phyloP scores from a whole-genome alignment of 768 basidiomycete species.

The Tylopilus plumbeoviolaceoides region DNA sequence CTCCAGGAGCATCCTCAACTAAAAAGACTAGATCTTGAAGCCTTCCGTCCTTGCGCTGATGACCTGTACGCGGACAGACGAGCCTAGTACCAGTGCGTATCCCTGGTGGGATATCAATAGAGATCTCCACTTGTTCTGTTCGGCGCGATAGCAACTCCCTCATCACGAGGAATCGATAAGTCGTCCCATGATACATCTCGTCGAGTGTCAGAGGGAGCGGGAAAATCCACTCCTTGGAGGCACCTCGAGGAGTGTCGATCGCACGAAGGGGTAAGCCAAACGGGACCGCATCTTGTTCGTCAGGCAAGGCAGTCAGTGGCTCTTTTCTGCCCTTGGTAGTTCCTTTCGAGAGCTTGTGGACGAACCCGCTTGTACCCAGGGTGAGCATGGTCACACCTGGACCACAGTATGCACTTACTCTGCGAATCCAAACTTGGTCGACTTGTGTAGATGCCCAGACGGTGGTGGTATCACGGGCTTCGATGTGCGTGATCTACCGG shows the following conservation, averaged over 20 bases:
- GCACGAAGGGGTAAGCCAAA: constrained; percentile 38
- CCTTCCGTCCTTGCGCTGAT: constrained; percentile 52
- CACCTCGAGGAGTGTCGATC: constrained; percentile 38
- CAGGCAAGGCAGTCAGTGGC: not conserved
- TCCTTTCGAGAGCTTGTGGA: constrained; percentile 26
- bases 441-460: constrained; percentile 21
- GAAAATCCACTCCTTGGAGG: constrained; percentile 63
- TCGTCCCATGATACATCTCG: constrained; percentile 55
- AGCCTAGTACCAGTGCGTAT: constrained; percentile 59
- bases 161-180: constrained; percentile 56
- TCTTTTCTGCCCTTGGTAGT: constrained; percentile 5
- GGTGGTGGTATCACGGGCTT: constrained; percentile 30
- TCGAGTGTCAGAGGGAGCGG: constrained; percentile 58
- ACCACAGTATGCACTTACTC: constrained; percentile 22
- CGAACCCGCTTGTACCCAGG: constrained; percentile 24
- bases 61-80: constrained; percentile 59
- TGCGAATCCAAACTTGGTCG: constrained; percentile 21
- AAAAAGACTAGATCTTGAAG: constrained; percentile 68
- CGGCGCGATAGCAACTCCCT: constrained; percentile 48
- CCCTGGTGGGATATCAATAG: constrained; percentile 58
- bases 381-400: constrained; percentile 5
- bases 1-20: constrained; percentile 55
- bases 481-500: constrained; percentile 14
- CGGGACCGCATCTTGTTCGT: constrained; percentile 14
- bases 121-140: constrained; percentile 52